Percentiles rank a stretch among this genome's conserved stretches.
Evolutionary conservation across 768 basidiomycete genomes (phyloP).

Genomic region (Sporobolomyces phaffii): DNA sequence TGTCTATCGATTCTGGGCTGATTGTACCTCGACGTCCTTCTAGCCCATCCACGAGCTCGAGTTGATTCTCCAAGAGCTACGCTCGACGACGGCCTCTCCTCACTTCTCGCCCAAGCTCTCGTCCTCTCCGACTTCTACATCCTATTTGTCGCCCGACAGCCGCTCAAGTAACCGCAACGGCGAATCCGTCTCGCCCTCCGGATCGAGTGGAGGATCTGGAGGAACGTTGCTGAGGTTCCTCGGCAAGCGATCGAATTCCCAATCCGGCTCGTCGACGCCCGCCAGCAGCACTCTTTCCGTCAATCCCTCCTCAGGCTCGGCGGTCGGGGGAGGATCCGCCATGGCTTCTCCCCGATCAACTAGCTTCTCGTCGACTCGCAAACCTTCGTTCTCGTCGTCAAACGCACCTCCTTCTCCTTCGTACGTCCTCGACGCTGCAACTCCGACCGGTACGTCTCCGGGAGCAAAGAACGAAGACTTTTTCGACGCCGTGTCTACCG

Average conservation of each 20-base stretch:
- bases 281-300: neutral
- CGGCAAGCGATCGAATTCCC: conserved; percentile 28
- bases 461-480: neutral
- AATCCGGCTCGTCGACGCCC: neutral
- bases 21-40: neutral
- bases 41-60: conserved; percentile 37
- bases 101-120: conserved; percentile 8
- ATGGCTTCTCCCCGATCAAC: conserved; percentile 1
- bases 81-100: neutral
- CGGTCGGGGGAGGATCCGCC: neutral
- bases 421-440: neutral
- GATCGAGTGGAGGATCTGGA: neutral
- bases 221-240: conserved; percentile 26
- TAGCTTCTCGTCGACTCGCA: conserved; percentile 6
- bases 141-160: neutral
- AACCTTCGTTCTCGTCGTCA: conserved; percentile 1
- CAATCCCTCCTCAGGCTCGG: neutral
- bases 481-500: neutral
- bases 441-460: neutral
- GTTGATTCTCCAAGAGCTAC: conserved; percentile 15
- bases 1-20: no score
- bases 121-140: neutral
- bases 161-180: neutral
- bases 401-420: neutral
- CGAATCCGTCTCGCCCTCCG: neutral